Evolutionary conservation across 1,284 basidiomycete species (phyloP).

Genomic region (Boletellus dicymbophilus): DNA sequence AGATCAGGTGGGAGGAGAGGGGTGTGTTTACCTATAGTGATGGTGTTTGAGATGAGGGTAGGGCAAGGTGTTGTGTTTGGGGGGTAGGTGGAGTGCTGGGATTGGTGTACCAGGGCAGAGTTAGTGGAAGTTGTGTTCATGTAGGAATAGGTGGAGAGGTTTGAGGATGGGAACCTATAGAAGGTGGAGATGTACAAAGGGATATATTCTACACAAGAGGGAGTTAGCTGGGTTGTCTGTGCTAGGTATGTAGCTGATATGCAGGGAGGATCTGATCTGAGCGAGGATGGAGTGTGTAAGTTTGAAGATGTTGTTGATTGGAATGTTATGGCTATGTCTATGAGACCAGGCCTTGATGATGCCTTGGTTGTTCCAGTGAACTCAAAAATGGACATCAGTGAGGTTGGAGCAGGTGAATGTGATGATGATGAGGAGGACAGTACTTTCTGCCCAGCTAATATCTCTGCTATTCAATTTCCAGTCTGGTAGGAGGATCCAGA

Average conservation of each 20-base stretch:
- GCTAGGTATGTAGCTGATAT: neutral
- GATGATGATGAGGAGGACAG: constrained; percentile 31
- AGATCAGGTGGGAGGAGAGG: too few species aligned
- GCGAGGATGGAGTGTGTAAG: constrained; percentile 16
- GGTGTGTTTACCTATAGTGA: too few species aligned
- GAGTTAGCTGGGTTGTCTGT: neutral
- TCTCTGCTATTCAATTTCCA: constrained; percentile 5
- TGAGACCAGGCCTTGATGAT: constrained; percentile 44
- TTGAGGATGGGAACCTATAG: neutral
- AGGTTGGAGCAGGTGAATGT: too few species aligned
- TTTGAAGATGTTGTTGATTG: constrained; percentile 21
- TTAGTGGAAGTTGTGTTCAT: too few species aligned
- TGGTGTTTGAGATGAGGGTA: too few species aligned
- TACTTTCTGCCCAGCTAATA: constrained; percentile 16
- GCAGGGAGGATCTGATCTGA: neutral
- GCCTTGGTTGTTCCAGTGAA: constrained; percentile 39
- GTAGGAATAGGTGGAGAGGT: neutral
- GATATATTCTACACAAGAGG: neutral
- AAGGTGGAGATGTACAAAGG: neutral
- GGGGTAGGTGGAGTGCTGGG: too few species aligned
- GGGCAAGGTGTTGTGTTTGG: too few species aligned
- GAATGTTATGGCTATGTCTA: constrained; percentile 31
- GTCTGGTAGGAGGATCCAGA: neutral
- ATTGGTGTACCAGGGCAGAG: too few species aligned
- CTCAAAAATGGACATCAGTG: neutral